Percentiles rank a stretch among this genome's conserved stretches.
These are phyloP conservation scores for Pisolithus microcarpus DNA, from an alignment of 768 basidiomycete genomes.

Conservation along the genomic window DNA sequence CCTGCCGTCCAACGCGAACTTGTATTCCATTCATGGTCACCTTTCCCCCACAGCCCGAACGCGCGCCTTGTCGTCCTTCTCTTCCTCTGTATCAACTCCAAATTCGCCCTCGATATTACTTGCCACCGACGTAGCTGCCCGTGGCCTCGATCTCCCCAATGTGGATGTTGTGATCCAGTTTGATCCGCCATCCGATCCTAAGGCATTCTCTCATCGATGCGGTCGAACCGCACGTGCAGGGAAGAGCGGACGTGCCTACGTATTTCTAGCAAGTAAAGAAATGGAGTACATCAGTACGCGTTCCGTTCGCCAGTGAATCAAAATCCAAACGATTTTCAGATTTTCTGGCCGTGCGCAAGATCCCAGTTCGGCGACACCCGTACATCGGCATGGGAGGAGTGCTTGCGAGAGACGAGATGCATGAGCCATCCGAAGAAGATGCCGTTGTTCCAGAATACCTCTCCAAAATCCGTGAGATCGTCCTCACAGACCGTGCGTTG, in stretches of 20 bases:
- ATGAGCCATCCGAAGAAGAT: constrained; percentile 40
- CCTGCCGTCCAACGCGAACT: constrained; percentile 38
- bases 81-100: constrained; percentile 55
- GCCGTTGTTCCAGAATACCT: constrained; percentile 42
- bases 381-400: constrained; percentile 34
- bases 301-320: neutral
- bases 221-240: constrained; percentile 95
- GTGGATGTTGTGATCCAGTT: constrained; percentile 95
- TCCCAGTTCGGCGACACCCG: constrained; percentile 60
- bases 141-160: constrained; percentile 92
- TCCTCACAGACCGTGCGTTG: constrained; percentile 70
- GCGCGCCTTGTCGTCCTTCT: constrained; percentile 64
- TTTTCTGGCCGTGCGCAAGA: constrained; percentile 84
- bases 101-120: constrained; percentile 71
- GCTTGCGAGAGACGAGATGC: constrained; percentile 18
- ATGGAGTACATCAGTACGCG: constrained; percentile 75
- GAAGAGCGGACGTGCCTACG: constrained; percentile 76
- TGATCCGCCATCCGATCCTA: constrained; percentile 91
- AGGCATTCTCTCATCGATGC: constrained; percentile 91
- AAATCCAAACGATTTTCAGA: constrained; percentile 38
- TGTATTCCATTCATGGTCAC: constrained; percentile 80
- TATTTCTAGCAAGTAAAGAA: constrained; percentile 73
- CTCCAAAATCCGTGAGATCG: constrained; percentile 47
- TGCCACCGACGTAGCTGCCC: constrained; percentile 94
- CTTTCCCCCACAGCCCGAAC: constrained; percentile 78